Percentiles rank a stretch among this genome's conserved stretches.
phyloP scores from a whole-genome alignment of 495 filamentous ascomycete genomes.

The Articulospora tetracladia region DNA sequence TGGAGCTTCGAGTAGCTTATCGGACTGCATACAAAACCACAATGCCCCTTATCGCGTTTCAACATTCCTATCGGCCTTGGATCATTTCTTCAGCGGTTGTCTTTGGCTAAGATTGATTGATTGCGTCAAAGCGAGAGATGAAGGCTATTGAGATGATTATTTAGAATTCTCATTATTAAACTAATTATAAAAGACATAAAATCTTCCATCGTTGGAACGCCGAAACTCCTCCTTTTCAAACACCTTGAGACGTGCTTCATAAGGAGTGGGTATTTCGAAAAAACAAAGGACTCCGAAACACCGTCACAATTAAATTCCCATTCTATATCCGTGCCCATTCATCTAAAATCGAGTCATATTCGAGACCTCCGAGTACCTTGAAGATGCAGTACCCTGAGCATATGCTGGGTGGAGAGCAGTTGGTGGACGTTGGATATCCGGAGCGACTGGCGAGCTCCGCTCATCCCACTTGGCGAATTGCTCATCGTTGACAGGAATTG shows the following conservation, averaged over 20 bases:
- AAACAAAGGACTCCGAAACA: constrained; percentile 8
- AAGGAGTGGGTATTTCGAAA: constrained; percentile 25
- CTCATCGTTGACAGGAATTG: constrained; percentile 22
- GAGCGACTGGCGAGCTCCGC: constrained; percentile 46
- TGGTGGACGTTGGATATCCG: constrained; percentile 43
- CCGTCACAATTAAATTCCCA: background rate
- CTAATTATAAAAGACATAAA: background rate
- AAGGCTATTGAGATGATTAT: background rate
- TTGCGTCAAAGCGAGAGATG: too few species aligned
- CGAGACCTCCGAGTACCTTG: constrained; percentile 43
- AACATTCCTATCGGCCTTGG: too few species aligned
- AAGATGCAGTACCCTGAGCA: constrained; percentile 32
- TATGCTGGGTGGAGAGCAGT: constrained; percentile 46
- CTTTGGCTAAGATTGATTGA: too few species aligned
- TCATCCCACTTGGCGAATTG: constrained; percentile 18
- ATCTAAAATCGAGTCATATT: constrained; percentile 21
- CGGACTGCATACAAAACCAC: background rate
- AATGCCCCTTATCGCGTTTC: constrained; percentile 8
- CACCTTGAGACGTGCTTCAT: constrained; percentile 14
- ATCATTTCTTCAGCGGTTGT: too few species aligned
- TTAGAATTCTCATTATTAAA: background rate
- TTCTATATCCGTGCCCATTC: background rate
- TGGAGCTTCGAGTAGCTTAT: constrained; percentile 3
- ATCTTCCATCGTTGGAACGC: background rate
- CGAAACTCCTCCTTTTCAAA: constrained; percentile 9